Conservation (phyloP, 768 basidiomycete genomes). For the Termitomyces sp. region DNA sequence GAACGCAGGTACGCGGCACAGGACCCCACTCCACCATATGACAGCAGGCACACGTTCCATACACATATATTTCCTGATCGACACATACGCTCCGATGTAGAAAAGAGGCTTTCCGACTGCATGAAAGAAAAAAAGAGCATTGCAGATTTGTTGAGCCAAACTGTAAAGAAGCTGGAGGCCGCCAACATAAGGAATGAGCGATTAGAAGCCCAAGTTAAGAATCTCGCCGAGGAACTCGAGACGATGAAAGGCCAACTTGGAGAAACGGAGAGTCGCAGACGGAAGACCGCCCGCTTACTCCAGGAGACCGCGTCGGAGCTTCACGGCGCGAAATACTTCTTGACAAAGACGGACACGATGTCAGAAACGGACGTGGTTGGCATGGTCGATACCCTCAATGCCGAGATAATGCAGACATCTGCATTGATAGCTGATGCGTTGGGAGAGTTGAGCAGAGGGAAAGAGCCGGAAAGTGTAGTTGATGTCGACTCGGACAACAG, state of each 20-base stretch:
- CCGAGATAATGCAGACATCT: constrained; percentile 17
- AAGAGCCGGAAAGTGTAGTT: neutral
- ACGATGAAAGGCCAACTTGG: constrained; percentile 8
- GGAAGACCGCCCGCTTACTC: constrained; percentile 16
- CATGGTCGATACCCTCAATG: constrained; percentile 18
- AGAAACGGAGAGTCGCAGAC: constrained; percentile 17
- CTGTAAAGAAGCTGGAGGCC: neutral
- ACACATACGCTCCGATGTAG: neutral
- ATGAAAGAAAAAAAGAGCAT: constrained; percentile 10
- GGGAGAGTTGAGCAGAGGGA: neutral
- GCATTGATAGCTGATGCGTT: constrained; percentile 17
- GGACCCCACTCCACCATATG: neutral
- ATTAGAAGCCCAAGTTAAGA: neutral
- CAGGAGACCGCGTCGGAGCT: constrained; percentile 35
- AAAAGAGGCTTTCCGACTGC: constrained; percentile 3
- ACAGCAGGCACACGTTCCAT: constrained; percentile 2
- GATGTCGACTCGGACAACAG: neutral
- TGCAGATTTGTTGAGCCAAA: neutral
- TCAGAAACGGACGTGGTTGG: constrained; percentile 39
- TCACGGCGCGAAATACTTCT: constrained; percentile 37
- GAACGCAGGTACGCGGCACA: neutral
- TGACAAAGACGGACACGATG: constrained; percentile 39
- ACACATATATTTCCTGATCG: neutral
- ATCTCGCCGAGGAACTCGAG: neutral
- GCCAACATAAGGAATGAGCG: constrained; percentile 2